Percentiles rank a stretch among this genome's conserved stretches.
phyloP scores from a whole-genome alignment of 768 basidiomycete genomes.

The Calvatia gigantea region DNA sequence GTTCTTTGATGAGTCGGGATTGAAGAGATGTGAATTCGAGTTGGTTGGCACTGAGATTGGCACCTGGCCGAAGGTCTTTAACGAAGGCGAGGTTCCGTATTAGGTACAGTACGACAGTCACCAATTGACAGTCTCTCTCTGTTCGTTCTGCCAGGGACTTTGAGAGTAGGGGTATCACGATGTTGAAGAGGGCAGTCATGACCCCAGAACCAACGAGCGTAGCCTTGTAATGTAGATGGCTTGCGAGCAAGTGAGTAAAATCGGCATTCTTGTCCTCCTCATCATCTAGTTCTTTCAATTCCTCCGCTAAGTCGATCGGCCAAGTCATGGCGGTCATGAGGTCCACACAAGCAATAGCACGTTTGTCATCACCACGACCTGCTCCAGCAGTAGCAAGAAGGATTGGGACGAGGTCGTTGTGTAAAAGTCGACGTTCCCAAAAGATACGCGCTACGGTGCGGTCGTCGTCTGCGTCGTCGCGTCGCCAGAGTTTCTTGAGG shows the following conservation, averaged over 20 bases:
- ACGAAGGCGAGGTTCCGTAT: conserved; percentile 94
- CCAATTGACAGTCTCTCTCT: conserved; percentile 80
- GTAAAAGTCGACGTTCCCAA: conserved; percentile 80
- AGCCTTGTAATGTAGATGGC: conserved; percentile 89
- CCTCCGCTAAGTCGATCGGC: conserved; percentile 95
- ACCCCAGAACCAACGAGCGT: conserved; percentile 66
- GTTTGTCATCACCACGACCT: conserved; percentile 75
- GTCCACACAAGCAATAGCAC: conserved; percentile 82
- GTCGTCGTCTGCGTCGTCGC: conserved; percentile 96
- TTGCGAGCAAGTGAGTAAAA: conserved; percentile 78
- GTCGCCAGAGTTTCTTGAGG: conserved; percentile 92
- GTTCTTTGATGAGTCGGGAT: conserved; percentile 64
- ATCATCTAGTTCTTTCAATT: conserved; percentile 89
- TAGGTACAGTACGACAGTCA: conserved; percentile 85
- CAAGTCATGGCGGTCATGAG: conserved; percentile 97
- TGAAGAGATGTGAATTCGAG: conserved; percentile 78
- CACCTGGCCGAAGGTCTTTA: conserved; percentile 62
- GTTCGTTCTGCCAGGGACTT: conserved; percentile 65
- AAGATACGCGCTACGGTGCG: conserved; percentile 93
- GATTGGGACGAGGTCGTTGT: conserved; percentile 86
- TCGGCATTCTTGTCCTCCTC: conserved; percentile 79
- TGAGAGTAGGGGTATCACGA: conserved; percentile 76
- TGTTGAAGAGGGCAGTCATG: conserved; percentile 67
- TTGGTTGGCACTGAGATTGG: conserved; percentile 73
- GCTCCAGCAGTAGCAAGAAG: conserved; percentile 77